Conservation (phyloP, 2,329 filamentous ascomycete species). For the Pseudocercospora musae region DNA sequence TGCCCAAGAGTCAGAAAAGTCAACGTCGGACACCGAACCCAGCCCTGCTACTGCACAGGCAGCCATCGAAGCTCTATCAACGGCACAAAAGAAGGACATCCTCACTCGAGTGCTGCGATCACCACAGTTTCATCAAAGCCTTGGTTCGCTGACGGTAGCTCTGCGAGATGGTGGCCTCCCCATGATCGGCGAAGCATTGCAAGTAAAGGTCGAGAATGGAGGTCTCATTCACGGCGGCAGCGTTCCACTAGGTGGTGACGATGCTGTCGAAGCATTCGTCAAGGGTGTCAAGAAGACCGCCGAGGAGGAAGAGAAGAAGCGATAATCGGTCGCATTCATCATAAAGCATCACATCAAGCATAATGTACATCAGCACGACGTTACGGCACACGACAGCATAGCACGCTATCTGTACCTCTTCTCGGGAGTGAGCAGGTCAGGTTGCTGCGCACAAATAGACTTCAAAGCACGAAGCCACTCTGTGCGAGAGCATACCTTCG, state of each 20-base stretch:
- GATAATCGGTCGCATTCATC: neutral
- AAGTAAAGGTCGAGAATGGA: constrained; percentile 77
- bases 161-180: constrained; percentile 86
- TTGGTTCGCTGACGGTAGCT: constrained; percentile 81
- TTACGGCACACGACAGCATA: neutral
- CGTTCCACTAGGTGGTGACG: constrained; percentile 81
- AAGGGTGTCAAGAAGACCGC: constrained; percentile 81
- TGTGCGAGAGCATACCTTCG: neutral
- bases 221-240: constrained; percentile 74
- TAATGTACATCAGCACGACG: neutral
- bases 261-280: constrained; percentile 87
- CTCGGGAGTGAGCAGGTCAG: neutral
- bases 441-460: neutral
- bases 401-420: neutral
- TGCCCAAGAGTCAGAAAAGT: constrained; percentile 60
- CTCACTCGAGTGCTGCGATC: constrained; percentile 79
- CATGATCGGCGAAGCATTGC: constrained; percentile 81
- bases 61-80: constrained; percentile 68
- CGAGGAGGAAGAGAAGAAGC: constrained; percentile 51
- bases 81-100: constrained; percentile 74
- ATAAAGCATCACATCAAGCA: neutral
- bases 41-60: constrained; percentile 60
- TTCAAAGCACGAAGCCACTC: neutral
- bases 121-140: constrained; percentile 85
- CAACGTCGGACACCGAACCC: constrained; percentile 61